Evolutionary conservation across 345 rosid species (phyloP), one percentile per base, ranked within the genome.

Genomic region (Sonneratia caseolaris): DNA sequence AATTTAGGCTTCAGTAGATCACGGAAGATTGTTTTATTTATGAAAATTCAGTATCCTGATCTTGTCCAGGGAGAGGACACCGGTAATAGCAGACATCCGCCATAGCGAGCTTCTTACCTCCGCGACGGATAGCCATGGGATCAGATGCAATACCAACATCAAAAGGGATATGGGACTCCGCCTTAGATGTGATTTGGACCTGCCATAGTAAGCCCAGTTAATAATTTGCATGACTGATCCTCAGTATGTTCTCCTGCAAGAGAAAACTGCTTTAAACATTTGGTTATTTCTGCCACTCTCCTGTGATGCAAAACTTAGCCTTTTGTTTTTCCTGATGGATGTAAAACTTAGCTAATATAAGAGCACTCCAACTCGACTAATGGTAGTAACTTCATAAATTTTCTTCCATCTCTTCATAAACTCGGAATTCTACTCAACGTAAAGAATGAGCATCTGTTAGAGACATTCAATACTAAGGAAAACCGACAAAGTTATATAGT

Each of bases 101-200:
- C 98, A 95, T 95, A 12, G 93, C 87, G 73, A 89, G 94, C 82
- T 90, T 89, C 83, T 83, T 92, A 80, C 87, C 98, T 79, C 99
- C 99, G 75, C 87, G 91, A 71, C 98, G 88, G 81, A 82, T 71
- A 74, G 98, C 89, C 99, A 95, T 95, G 65, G 98, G 96, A 82
- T 95, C 98, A 27, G 96, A 90, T 74, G 92, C 91, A 78, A 95
- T 78, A 56, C 97, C 99, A 76, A 95, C 84, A 38, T 86, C 86
- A 70, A 89, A 88, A 37, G 97, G 99, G 37, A 73, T 76, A 68
- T 76, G 80, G 75, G 73, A 77, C 76, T 87, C 87, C 77, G 79
- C 75, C 80, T 76, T 81, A 64, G 87, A 80, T 47, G 85, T 80
- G 75, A 95, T 84, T 78, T 81, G 87, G 57, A 92, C 96, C 98